Evolutionary conservation across 352 stramenopile species (phyloP).

Genomic region (Phytophthora cryptogea): DNA sequence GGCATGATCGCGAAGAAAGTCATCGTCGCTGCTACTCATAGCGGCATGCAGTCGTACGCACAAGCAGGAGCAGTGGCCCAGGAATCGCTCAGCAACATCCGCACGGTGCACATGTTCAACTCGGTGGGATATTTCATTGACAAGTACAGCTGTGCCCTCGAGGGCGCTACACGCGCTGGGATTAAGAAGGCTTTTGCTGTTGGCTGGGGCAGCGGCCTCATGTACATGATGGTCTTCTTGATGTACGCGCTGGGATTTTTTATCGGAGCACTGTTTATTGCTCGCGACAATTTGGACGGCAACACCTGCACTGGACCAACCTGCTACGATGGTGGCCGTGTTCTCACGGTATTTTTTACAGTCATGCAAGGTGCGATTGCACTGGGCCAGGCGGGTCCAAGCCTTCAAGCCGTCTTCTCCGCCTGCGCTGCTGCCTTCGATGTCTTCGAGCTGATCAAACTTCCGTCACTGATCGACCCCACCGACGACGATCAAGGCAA

Average conservation of each 20-base stretch:
- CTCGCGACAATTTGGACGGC: conserved; percentile 33
- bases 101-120: conserved; percentile 66
- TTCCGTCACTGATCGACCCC: conserved; percentile 52
- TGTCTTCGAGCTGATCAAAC: conserved; percentile 62
- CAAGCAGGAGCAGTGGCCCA: conserved; percentile 50
- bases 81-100: conserved; percentile 57
- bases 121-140: conserved; percentile 34
- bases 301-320: conserved; percentile 23
- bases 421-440: conserved; percentile 42
- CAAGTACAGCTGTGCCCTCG: conserved; percentile 48
- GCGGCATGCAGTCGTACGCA: conserved; percentile 31
- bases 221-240: conserved; percentile 44
- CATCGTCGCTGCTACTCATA: conserved; percentile 24
- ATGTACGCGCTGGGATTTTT: conserved; percentile 64
- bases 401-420: conserved; percentile 40
- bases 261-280: conserved; percentile 42
- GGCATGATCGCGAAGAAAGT: conserved; percentile 34
- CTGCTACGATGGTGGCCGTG: conserved; percentile 48
- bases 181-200: conserved; percentile 46
- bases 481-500: conserved; percentile 29
- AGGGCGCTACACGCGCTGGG: conserved; percentile 26
- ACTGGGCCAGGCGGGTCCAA: conserved; percentile 43
- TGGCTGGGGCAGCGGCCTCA: conserved; percentile 41
- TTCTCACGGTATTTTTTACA: conserved; percentile 57
- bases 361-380: conserved; percentile 47